These are phyloP conservation scores for Dimargaris xerosporica DNA, from an alignment of 192 early-diverging fungal genomes.

Conservation along the genomic window DNA sequence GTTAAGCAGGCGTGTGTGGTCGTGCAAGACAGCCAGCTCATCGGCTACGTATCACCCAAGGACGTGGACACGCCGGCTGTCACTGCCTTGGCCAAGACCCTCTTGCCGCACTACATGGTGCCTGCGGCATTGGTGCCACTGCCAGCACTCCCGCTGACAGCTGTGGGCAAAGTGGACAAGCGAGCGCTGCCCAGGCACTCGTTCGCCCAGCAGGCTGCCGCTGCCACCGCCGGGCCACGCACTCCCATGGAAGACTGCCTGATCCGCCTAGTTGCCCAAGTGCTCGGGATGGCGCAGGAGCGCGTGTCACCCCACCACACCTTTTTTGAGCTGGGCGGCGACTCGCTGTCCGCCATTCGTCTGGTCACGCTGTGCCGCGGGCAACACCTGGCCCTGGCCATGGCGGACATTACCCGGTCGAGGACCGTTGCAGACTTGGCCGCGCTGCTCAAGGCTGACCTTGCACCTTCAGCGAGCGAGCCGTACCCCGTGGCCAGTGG, in stretches of 20 bases:
- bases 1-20: conserved; percentile 17
- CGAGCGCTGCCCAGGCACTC: neutral
- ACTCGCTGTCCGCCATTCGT: conserved; percentile 17
- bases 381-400: conserved; percentile 3
- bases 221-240: neutral
- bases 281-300: neutral
- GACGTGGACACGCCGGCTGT: neutral
- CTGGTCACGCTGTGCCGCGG: conserved; percentile 1
- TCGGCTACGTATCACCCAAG: conserved; percentile 19
- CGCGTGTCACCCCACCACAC: neutral
- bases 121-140: neutral
- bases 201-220: neutral
- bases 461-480: neutral
- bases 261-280: neutral
- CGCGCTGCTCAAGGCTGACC: neutral
- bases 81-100: neutral
- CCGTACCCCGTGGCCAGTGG: neutral
- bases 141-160: neutral
- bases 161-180: neutral
- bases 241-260: neutral
- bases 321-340: conserved; percentile 27
- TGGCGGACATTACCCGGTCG: conserved; percentile 1
- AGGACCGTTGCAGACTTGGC: neutral
- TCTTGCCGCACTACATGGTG: neutral
- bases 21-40: conserved; percentile 14